Conservation (phyloP, 2,329 filamentous ascomycete species). For the Penicillium sclerotiorum region DNA sequence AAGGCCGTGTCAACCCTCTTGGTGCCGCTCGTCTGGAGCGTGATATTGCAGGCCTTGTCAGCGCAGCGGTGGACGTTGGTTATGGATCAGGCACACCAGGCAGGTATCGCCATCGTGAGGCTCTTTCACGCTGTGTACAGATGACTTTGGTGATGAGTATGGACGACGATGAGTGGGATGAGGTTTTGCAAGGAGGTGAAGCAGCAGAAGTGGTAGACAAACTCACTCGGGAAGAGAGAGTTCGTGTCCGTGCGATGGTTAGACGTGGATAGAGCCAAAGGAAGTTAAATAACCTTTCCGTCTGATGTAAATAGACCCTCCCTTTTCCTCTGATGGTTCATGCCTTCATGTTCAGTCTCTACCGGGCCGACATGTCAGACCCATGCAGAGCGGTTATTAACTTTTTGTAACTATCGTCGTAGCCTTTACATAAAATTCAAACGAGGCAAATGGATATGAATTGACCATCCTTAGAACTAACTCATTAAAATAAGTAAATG, state of each 20-base stretch:
- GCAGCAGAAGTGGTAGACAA: conserved; percentile 60
- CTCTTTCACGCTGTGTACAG: conserved; percentile 75
- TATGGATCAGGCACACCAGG: conserved; percentile 34
- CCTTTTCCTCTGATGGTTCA: too few relatives aligned
- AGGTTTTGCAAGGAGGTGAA: conserved; percentile 58
- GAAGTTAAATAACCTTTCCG: too few relatives aligned
- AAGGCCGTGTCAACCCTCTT: conserved; percentile 76
- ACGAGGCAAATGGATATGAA: too few relatives aligned
- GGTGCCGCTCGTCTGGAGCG: conserved; percentile 83
- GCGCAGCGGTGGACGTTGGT: conserved; percentile 44
- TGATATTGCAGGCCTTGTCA: conserved; percentile 76
- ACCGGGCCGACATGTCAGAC: too few relatives aligned
- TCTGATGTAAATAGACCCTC: too few relatives aligned
- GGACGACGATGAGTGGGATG: conserved; percentile 95
- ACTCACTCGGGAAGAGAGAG: conserved; percentile 72
- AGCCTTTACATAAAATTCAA: too few relatives aligned
- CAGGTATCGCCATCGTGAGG: conserved; percentile 75
- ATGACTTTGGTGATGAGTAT: conserved; percentile 87
- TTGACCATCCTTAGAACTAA: not conserved
- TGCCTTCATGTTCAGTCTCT: too few relatives aligned
- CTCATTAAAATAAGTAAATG: not conserved
- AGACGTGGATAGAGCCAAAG: conserved; percentile 14
- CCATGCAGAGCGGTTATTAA: too few relatives aligned
- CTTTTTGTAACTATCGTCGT: too few relatives aligned
- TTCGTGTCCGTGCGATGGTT: conserved; percentile 72